Evolutionary conservation across 257 asterid species (phyloP).

Genomic region (Leonotis leonurus): DNA sequence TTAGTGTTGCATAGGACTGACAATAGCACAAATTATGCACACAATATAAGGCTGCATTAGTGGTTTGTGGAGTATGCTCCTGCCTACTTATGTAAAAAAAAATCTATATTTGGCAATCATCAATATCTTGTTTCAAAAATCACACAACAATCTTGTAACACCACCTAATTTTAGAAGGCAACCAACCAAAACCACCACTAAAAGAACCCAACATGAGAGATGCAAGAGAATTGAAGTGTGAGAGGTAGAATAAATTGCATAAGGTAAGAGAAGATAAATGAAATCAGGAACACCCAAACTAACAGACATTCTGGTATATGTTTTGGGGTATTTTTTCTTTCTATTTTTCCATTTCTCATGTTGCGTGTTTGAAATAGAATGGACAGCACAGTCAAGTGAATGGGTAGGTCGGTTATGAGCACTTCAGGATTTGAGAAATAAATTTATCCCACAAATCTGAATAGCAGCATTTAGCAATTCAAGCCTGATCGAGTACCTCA

Average conservation of each 20-base stretch:
- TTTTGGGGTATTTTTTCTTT: background rate
- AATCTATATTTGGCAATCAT: background rate
- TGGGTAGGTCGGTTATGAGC: too few relatives aligned
- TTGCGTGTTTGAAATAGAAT: background rate
- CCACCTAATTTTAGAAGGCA: background rate
- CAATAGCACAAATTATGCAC: too few relatives aligned
- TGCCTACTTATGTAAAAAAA: background rate
- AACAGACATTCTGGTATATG: background rate
- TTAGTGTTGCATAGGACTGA: too few relatives aligned
- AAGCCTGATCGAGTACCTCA: slow-evolving; percentile 50
- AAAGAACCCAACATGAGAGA: background rate
- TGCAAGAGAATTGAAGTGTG: background rate
- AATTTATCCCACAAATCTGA: background rate
- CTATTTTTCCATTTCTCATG: background rate
- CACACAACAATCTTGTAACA: background rate
- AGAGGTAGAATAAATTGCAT: background rate
- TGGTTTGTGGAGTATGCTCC: too few relatives aligned
- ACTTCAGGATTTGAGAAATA: too few relatives aligned
- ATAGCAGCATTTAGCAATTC: background rate
- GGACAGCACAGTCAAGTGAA: background rate
- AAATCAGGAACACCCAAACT: background rate
- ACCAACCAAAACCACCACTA: background rate
- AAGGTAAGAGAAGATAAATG: background rate
- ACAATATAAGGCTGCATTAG: too few relatives aligned
- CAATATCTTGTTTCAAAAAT: background rate